Evolutionary conservation across 495 filamentous ascomycete species (phyloP).

Genomic region (Podospora pseudocomata): DNA sequence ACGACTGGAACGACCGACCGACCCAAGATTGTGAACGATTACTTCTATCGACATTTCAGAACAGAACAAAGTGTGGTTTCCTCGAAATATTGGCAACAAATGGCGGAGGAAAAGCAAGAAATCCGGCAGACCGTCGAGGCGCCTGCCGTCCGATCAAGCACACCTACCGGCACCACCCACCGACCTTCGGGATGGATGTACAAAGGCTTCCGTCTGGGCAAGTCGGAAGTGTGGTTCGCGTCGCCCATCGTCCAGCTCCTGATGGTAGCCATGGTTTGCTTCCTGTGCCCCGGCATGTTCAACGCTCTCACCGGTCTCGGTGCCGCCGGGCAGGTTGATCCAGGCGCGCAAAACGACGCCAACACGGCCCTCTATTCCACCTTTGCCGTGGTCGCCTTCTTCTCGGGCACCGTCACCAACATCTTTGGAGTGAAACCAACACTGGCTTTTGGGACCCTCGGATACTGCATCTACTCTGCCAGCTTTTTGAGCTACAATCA

Average conservation of each 20-base stretch:
- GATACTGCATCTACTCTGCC: conserved; percentile 80
- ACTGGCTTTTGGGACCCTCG: conserved; percentile 75
- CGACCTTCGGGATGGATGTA: conserved; percentile 64
- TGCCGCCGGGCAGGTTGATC: conserved; percentile 65
- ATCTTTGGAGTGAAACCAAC: conserved; percentile 69
- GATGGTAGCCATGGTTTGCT: conserved; percentile 80
- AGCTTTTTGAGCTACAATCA: conserved; percentile 81
- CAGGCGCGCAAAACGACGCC: conserved; percentile 62
- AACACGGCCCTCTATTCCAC: conserved; percentile 74
- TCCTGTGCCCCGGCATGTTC: conserved; percentile 84
- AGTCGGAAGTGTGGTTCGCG: conserved; percentile 63
- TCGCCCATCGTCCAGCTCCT: conserved; percentile 70
- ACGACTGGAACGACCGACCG: not conserved
- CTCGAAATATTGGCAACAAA: not conserved
- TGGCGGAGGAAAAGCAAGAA: conserved; percentile 20
- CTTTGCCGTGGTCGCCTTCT: conserved; percentile 83
- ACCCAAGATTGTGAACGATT: not conserved
- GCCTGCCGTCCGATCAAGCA: not conserved
- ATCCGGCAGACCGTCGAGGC: conserved; percentile 13
- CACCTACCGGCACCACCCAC: not conserved
- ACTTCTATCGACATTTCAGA: not conserved
- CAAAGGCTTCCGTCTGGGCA: conserved; percentile 55
- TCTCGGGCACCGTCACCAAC: conserved; percentile 76
- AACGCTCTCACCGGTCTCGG: conserved; percentile 76
- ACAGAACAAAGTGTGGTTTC: not conserved